Evolutionary conservation across 2,329 filamentous ascomycete genomes (phyloP).

Genomic region (Bipolaris gigantea): DNA sequence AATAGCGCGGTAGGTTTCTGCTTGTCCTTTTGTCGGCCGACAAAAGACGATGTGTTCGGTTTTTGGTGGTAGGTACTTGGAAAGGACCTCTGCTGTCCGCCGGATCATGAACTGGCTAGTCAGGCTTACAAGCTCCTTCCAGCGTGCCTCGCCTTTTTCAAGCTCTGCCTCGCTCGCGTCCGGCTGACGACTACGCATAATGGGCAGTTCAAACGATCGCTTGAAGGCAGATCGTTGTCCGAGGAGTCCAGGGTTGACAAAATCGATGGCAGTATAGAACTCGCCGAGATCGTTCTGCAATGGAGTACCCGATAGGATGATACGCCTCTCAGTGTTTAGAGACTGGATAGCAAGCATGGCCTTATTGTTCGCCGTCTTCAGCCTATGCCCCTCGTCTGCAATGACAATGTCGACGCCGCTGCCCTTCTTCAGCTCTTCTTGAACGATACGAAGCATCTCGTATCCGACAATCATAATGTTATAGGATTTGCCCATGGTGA

Average conservation of each 20-base stretch:
- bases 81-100: conserved; percentile 66
- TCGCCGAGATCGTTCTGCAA: conserved; percentile 70
- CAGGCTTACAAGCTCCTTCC: conserved; percentile 61
- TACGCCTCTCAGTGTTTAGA: conserved; percentile 61
- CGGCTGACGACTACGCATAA: conserved; percentile 65
- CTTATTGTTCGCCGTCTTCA: conserved; percentile 71
- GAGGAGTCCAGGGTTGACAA: conserved; percentile 68
- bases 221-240: conserved; percentile 65
- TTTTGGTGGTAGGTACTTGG: conserved; percentile 67
- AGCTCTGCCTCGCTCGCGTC: conserved; percentile 63
- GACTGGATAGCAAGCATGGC: conserved; percentile 66
- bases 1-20: conserved; percentile 64
- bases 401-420: conserved; percentile 69
- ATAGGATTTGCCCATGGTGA: conserved; percentile 68
- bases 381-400: conserved; percentile 68
- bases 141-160: conserved; percentile 64
- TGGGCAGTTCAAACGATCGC: conserved; percentile 65
- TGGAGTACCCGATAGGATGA: conserved; percentile 68
- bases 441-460: conserved; percentile 67
- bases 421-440: conserved; percentile 66
- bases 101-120: conserved; percentile 68
- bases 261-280: conserved; percentile 69
- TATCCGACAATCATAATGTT: conserved; percentile 75
- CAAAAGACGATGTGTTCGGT: conserved; percentile 70
- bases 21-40: conserved; percentile 62